Conservation (phyloP, 1,139 yeast species). For the Candida sojae region DNA sequence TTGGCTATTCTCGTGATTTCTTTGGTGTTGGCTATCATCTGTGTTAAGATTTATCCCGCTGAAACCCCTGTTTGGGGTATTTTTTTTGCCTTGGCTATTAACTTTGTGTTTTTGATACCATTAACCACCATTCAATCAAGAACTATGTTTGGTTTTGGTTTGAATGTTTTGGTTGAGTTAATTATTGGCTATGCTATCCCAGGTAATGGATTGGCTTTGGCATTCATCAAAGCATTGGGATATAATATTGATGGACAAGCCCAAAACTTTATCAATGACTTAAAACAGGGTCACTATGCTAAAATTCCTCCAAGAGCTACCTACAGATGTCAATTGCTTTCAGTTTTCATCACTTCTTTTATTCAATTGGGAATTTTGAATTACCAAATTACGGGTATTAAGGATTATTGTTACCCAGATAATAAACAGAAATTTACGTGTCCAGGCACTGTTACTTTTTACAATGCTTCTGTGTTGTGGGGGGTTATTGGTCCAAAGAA, state of each 20-base stretch:
- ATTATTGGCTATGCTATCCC: constrained; percentile 64
- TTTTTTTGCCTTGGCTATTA: constrained; percentile 56
- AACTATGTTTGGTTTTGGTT: constrained; percentile 52
- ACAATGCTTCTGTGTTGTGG: constrained; percentile 61
- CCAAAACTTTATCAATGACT: constrained; percentile 51
- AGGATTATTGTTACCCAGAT: constrained; percentile 45
- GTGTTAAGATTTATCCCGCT: constrained; percentile 48
- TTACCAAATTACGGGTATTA: constrained; percentile 46
- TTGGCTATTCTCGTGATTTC: constrained; percentile 46
- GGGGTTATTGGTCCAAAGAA: constrained; percentile 69
- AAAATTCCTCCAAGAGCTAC: constrained; percentile 62
- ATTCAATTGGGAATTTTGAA: constrained; percentile 54
- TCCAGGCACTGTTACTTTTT: constrained; percentile 50
- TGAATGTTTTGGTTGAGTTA: constrained; percentile 60
- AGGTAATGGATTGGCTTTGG: constrained; percentile 60
- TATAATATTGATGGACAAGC: constrained; percentile 62
- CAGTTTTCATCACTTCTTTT: constrained; percentile 42
- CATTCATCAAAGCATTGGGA: constrained; percentile 59
- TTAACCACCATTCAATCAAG: constrained; percentile 47
- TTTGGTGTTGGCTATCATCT: constrained; percentile 48
- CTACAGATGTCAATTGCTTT: constrained; percentile 57
- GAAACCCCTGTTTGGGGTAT: constrained; percentile 59
- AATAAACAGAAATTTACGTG: constrained; percentile 51
- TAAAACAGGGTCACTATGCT: constrained; percentile 63
- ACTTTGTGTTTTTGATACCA: constrained; percentile 57